Base-by-base conservation (phyloP, 768 basidiomycete genomes). In the Rhizopogon vinicolor region DNA sequence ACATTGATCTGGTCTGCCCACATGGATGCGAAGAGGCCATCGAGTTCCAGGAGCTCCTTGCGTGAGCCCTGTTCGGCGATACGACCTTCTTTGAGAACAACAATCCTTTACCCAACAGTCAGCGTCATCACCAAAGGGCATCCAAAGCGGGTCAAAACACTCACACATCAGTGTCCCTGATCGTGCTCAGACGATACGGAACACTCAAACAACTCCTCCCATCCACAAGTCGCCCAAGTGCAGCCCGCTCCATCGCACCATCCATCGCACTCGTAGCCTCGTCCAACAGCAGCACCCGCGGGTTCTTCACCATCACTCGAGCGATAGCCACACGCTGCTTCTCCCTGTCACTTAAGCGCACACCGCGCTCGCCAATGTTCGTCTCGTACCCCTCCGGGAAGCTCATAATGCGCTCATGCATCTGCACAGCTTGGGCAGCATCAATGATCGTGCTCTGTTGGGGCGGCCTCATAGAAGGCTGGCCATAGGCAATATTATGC, bases 241-340 rank as follows among this genome's bases (percentile, higher is more conserved):
- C 55, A 41, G 6, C 62, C 41, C 56, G 40, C 7, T 41, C 40
- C 7, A n/a, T 66, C 9, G 46, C 57, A 13, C 43, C 53, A 5
- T 62, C 22, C 6, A 59, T 28, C 37, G 40, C 40, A 41, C 84
- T 87, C 0, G 85, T 88, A 13, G 86, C 87, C 70, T 89, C 87
- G 63, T 87, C 84, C 63, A 93, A 68, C n/a, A 92, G 75, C 41
- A 93, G 68, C 54, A 93, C 85, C 2, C 86, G 86, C 28, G 91
- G 90, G 60, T 91, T 85, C 75, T 93, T 93, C 49, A 96, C 68
- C 41, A 94, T 76, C 7, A 91, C 93, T 51, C 93, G 74, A 0
- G 92, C 91, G 64, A 96, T 91, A 7, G 91, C 87, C 3, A 93
- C 89, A 19, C 91, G 78, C 68, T 93, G 91, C 72, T 92, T 92